These are phyloP conservation scores for Leccinum pallidistipes DNA, from an alignment of 1,284 basidiomycete species.

Conservation along the genomic window DNA sequence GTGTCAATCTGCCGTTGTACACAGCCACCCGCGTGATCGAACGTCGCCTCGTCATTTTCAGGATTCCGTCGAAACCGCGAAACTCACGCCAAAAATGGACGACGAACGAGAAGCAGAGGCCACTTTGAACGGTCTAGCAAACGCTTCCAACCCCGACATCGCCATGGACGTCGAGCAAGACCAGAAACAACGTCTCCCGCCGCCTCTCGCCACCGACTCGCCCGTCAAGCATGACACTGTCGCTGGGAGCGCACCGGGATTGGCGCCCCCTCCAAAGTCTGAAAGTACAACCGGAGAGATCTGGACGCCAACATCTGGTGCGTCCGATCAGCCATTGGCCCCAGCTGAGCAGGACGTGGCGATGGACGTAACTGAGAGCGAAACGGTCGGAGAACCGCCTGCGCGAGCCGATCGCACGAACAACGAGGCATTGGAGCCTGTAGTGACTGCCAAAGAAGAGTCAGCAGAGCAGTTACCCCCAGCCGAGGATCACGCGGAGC, in stretches of 20 bases:
- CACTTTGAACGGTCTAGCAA: not conserved
- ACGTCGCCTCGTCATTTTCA: conserved; percentile 30
- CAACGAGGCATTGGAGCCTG: conserved; percentile 6
- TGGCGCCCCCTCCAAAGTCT: conserved; percentile 5
- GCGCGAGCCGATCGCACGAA: conserved; percentile 12
- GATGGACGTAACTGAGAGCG: conserved; percentile 24
- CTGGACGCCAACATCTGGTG: conserved; percentile 5
- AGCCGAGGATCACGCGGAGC: conserved; percentile 15
- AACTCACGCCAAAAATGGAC: conserved; percentile 24
- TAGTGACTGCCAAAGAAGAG: conserved; percentile 6
- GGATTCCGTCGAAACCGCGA: conserved; percentile 15
- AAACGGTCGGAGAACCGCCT: conserved; percentile 19
- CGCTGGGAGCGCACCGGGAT: not conserved
- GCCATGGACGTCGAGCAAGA: conserved; percentile 26
- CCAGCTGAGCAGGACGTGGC: conserved; percentile 24
- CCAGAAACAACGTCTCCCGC: conserved; percentile 5
- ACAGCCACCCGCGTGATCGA: conserved; percentile 34
- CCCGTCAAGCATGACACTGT: conserved; percentile 2
- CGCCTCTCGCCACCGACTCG: not conserved
- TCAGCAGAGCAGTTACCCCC: conserved; percentile 6
- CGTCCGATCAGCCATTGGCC: conserved; percentile 28
- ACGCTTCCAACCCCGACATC: conserved; percentile 2
- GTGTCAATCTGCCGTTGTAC: not conserved
- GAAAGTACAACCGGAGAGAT: conserved; percentile 13
- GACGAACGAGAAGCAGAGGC: conserved; percentile 15